Conservation (phyloP, 1,284 basidiomycete species). For the Mycena citricolor region DNA sequence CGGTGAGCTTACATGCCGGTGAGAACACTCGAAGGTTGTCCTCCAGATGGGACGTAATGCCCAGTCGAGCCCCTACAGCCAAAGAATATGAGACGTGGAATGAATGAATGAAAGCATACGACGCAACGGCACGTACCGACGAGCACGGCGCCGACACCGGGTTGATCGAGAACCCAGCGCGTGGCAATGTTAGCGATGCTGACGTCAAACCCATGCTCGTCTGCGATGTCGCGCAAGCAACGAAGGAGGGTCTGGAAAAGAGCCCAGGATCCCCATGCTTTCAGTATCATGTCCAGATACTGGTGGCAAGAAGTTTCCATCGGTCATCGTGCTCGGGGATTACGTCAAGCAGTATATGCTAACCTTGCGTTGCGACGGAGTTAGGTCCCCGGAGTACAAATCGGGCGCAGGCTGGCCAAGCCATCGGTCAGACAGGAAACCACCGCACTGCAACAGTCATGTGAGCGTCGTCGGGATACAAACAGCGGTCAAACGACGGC, state of each 20-base stretch:
- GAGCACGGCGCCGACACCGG: conserved; percentile 74
- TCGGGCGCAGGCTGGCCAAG: conserved; percentile 67
- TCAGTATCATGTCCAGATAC: conserved; percentile 80
- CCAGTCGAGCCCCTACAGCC: no score
- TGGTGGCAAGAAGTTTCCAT: no score
- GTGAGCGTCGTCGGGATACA: conserved; percentile 13
- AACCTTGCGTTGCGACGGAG: conserved; percentile 81
- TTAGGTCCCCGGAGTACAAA: conserved; percentile 60
- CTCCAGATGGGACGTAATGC: no score
- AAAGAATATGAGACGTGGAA: no score
- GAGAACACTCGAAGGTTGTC: no score
- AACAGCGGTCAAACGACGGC: conserved; percentile 12
- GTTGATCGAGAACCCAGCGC: conserved; percentile 77
- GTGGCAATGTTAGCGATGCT: conserved; percentile 77
- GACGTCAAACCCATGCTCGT: conserved; percentile 50
- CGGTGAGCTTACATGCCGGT: no score
- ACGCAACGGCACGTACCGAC: conserved; percentile 75
- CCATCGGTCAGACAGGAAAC: conserved; percentile 79
- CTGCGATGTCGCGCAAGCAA: conserved; percentile 59
- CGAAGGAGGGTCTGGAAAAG: conserved; percentile 67
- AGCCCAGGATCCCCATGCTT: conserved; percentile 68
- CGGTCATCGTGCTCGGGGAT: no score
- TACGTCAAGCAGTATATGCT: no score
- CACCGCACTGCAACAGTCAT: conserved; percentile 61
- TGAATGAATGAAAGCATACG: conserved; percentile 42